Conservation (phyloP, 2,329 filamentous ascomycete species). For the Cercospora sojina region DNA sequence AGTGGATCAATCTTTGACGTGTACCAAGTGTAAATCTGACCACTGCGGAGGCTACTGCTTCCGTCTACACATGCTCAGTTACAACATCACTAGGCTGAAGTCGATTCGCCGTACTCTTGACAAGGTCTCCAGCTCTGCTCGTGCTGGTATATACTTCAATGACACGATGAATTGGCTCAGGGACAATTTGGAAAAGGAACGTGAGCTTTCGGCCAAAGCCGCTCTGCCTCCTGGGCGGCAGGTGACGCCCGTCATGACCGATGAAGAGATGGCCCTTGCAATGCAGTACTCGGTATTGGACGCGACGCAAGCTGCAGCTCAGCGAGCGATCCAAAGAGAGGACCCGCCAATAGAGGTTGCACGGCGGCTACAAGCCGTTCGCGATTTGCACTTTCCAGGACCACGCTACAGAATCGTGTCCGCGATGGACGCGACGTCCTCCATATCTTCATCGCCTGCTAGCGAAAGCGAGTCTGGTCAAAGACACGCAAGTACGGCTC, state of each 20-base stretch:
- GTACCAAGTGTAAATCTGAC: conserved; percentile 10
- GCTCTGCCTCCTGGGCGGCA: conserved; percentile 3
- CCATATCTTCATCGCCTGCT: background rate
- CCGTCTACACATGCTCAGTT: conserved; percentile 9
- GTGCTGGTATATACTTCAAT: conserved; percentile 11
- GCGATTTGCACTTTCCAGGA: conserved; percentile 1
- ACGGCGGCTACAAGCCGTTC: background rate
- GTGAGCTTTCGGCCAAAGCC: conserved; percentile 8
- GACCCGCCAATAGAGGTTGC: background rate
- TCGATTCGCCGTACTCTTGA: conserved; percentile 13
- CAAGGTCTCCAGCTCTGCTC: conserved; percentile 11
- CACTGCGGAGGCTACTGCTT: conserved; percentile 17
- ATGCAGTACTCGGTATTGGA: conserved; percentile 10
- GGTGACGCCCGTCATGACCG: conserved; percentile 13
- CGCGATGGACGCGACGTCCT: background rate
- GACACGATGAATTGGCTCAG: conserved; percentile 9
- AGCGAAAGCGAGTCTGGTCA: background rate
- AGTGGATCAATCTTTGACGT: background rate
- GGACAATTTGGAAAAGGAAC: conserved; percentile 14
- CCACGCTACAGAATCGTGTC: conserved; percentile 1
- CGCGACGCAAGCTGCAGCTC: background rate
- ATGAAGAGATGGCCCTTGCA: conserved; percentile 15
- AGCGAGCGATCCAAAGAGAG: background rate
- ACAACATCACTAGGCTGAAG: conserved; percentile 12
- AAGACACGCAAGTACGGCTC: background rate